Conservation (phyloP, 257 asterid genomes). For the Lavandula angustifolia region DNA sequence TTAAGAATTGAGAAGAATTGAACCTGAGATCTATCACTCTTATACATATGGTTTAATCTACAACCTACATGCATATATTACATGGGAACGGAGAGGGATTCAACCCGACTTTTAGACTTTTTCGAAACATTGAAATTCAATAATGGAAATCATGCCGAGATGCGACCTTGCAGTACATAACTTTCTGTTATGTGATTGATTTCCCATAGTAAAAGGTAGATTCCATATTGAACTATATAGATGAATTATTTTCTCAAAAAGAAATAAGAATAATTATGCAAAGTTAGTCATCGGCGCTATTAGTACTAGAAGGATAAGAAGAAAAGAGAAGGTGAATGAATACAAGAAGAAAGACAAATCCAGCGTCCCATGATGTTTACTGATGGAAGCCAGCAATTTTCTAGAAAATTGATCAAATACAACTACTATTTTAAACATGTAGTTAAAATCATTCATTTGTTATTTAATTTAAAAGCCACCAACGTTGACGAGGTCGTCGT, state of each 20-base stretch:
- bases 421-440: no score
- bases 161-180: not conserved
- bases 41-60: no score
- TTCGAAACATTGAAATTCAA: not conserved
- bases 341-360: not conserved
- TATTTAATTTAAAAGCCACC: slow-evolving; percentile 10
- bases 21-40: no score
- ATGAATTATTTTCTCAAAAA: no score
- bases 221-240: no score
- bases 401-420: not conserved
- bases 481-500: slow-evolving; percentile 30
- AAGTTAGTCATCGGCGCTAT: not conserved
- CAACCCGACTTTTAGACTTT: no score
- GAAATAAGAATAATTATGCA: not conserved
- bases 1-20: no score
- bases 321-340: not conserved
- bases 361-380: not conserved
- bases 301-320: not conserved
- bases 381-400: not conserved
- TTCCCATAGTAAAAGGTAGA: not conserved
- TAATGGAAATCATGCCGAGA: not conserved
- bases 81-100: no score
- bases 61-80: no score
- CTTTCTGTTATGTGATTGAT: slow-evolving; percentile 1
- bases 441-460: no score